These are phyloP conservation scores for Hypholoma sublateritium DNA, from an alignment of 768 basidiomycete genomes.

Conservation along the genomic window DNA sequence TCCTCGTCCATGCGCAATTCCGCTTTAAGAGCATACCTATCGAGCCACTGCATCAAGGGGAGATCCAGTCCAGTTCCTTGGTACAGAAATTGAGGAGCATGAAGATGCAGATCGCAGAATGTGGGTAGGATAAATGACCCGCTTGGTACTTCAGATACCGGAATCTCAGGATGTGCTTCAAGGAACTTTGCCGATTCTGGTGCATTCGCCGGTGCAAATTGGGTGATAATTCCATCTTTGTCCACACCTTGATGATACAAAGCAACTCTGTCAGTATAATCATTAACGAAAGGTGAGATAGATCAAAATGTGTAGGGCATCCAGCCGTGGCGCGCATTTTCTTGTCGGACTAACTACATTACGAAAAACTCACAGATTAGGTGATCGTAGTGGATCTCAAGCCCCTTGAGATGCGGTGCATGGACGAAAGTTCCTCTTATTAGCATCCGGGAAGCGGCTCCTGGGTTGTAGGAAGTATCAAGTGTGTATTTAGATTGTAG, in stretches of 20 bases:
- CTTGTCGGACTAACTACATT: background rate
- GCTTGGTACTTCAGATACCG: slow-evolving; percentile 34
- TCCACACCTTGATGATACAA: slow-evolving; percentile 24
- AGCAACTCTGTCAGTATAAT: background rate
- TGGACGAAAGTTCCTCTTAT: slow-evolving; percentile 60
- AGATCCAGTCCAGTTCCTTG: slow-evolving; percentile 86
- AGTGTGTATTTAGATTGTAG: background rate
- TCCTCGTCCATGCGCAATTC: slow-evolving; percentile 74
- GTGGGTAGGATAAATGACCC: slow-evolving; percentile 76
- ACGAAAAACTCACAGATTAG: slow-evolving; percentile 41
- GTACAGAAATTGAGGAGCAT: slow-evolving; percentile 88
- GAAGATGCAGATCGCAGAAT: slow-evolving; percentile 83
- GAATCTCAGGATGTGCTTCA: slow-evolving; percentile 9
- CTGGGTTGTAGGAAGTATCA: background rate
- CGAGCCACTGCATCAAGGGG: slow-evolving; percentile 82
- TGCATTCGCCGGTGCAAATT: slow-evolving; percentile 41
- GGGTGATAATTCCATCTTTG: slow-evolving; percentile 48
- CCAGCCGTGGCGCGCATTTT: background rate
- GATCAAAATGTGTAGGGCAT: background rate
- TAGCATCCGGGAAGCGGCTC: slow-evolving; percentile 20
- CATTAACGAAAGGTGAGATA: background rate
- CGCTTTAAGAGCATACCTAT: slow-evolving; percentile 79
- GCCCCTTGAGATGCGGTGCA: slow-evolving; percentile 47
- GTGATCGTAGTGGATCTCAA: slow-evolving; percentile 57
- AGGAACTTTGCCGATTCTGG: slow-evolving; percentile 35